Evolutionary conservation across 495 filamentous ascomycete genomes (phyloP).

Genomic region (Aspergillus steynii): DNA sequence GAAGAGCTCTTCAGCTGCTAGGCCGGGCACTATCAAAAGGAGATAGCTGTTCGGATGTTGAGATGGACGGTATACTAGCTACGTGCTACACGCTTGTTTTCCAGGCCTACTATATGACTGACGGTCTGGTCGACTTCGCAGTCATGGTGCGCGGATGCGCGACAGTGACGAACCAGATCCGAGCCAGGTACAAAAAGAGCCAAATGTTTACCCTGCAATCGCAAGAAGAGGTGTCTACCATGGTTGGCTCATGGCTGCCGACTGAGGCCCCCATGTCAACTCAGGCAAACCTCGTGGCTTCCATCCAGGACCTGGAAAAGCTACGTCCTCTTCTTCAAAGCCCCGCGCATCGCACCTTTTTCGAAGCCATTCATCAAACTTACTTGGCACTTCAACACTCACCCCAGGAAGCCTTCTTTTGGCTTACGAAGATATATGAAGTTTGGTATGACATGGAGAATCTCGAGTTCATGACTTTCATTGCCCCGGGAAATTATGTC

Average conservation of each 20-base stretch:
- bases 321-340: constrained; percentile 8
- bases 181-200: constrained; percentile 25
- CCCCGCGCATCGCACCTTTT: constrained; percentile 18
- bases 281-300: constrained; percentile 25
- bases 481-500: constrained; percentile 49
- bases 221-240: constrained; percentile 27
- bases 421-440: constrained; percentile 34
- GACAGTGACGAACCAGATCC: constrained; percentile 54
- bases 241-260: constrained; percentile 31
- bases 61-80: constrained; percentile 53
- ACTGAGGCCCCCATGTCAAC: constrained; percentile 31
- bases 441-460: constrained; percentile 48
- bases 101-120: constrained; percentile 58
- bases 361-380: constrained; percentile 15
- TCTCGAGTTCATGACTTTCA: constrained; percentile 52
- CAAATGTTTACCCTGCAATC: constrained; percentile 49
- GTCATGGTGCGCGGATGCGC: constrained; percentile 61
- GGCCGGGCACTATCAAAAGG: constrained; percentile 44
- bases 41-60: constrained; percentile 25
- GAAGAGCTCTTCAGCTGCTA: constrained; percentile 57
- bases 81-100: constrained; percentile 61
- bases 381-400: constrained; percentile 25
- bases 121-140: constrained; percentile 63
- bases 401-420: constrained; percentile 31
- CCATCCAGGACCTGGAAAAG: not conserved